A percentile compares a stretch with the other conserved stretches of the same genome.
Conservation (phyloP, 2,329 filamentous ascomycete genomes). For the Stemphylium beticola region DNA sequence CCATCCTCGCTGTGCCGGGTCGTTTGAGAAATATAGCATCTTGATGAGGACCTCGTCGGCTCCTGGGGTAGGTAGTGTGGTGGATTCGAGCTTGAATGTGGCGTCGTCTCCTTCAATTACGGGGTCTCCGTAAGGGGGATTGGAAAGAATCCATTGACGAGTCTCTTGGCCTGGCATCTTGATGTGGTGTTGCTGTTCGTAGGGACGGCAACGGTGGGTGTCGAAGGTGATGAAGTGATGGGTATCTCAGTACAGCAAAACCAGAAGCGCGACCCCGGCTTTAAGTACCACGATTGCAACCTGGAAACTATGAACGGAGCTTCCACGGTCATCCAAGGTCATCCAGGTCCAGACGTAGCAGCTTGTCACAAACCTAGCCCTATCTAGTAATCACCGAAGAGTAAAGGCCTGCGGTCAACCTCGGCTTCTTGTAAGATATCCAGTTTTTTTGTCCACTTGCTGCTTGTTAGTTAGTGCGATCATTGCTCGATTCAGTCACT, state of each 20-base stretch:
- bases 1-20: slow-evolving; percentile 59
- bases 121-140: slow-evolving; percentile 48
- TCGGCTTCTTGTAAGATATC: slow-evolving; percentile 13
- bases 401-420: slow-evolving; percentile 13
- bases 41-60: slow-evolving; percentile 56
- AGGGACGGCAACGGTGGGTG: background rate
- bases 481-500: background rate
- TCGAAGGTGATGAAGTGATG: background rate
- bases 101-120: slow-evolving; percentile 45
- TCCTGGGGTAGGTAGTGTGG: slow-evolving; percentile 43
- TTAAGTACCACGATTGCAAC: slow-evolving; percentile 5
- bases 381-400: slow-evolving; percentile 3
- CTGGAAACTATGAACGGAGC: slow-evolving; percentile 3
- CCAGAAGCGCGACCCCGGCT: background rate
- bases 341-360: background rate
- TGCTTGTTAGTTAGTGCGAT: background rate
- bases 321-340: slow-evolving; percentile 8
- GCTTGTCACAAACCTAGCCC: background rate
- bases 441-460: slow-evolving; percentile 7
- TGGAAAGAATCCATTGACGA: slow-evolving; percentile 53
- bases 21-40: slow-evolving; percentile 57
- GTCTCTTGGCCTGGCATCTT: slow-evolving; percentile 44
- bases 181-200: background rate
- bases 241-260: background rate
- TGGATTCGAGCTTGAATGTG: slow-evolving; percentile 50